These are phyloP conservation scores for Umbelopsis sp. DNA, from an alignment of 192 early-diverging fungal species.

Conservation along the genomic window DNA sequence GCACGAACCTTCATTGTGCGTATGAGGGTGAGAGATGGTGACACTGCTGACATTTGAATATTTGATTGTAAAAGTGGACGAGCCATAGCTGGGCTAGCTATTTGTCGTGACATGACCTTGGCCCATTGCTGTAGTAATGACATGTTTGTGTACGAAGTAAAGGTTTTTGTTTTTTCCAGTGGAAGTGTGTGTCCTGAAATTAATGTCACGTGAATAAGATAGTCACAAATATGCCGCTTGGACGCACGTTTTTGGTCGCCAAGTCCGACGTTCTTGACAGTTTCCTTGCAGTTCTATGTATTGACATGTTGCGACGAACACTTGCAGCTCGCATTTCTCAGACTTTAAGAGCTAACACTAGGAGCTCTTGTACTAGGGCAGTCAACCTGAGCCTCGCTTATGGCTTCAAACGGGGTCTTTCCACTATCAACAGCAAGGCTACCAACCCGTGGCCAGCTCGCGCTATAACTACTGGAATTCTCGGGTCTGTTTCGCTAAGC, in stretches of 20 bases:
- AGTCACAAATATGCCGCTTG: too few species aligned
- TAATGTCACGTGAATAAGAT: background rate
- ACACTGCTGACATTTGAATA: background rate
- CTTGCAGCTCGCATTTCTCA: too few species aligned
- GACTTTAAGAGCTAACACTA: too few species aligned
- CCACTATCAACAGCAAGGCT: background rate
- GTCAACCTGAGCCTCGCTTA: too few species aligned
- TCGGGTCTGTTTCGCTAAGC: background rate
- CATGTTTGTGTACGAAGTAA: background rate
- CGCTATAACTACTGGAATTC: background rate
- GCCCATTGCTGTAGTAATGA: slow-evolving; percentile 20
- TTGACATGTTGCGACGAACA: too few species aligned
- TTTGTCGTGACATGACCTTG: background rate
- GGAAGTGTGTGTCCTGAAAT: background rate
- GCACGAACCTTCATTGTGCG: slow-evolving; percentile 89
- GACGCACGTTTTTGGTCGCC: too few species aligned
- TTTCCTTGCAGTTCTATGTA: too few species aligned
- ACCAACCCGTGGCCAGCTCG: background rate
- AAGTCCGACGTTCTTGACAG: too few species aligned
- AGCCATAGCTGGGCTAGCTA: slow-evolving; percentile 1
- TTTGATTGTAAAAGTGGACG: background rate
- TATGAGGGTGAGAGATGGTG: slow-evolving; percentile 29
- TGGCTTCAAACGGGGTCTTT: background rate
- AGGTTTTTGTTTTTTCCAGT: background rate
- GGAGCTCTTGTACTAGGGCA: too few species aligned